Conservation (phyloP, 192 early-diverging fungal genomes). For the Lobosporangium transversale region DNA sequence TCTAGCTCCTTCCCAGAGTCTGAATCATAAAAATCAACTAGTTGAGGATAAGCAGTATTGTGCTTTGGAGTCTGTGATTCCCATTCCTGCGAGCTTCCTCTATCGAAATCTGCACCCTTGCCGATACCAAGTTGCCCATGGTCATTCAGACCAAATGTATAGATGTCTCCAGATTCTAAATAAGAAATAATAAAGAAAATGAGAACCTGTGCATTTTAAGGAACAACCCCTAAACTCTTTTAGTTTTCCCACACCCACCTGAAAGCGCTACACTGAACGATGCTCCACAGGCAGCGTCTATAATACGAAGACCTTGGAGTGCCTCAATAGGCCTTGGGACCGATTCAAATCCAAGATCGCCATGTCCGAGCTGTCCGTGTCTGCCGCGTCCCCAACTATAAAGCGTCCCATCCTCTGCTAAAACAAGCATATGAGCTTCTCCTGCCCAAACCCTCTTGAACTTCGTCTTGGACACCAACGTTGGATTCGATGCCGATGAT, state of each 20-base stretch:
- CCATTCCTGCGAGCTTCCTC: too few relatives aligned
- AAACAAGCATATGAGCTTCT: constrained; percentile 47
- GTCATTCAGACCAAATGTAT: constrained; percentile 55
- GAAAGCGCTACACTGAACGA: constrained; percentile 46
- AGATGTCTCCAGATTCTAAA: constrained; percentile 52
- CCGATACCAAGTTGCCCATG: constrained; percentile 48
- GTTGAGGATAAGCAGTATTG: constrained; percentile 40
- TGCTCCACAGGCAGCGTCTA: constrained; percentile 49
- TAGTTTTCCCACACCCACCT: constrained; percentile 4
- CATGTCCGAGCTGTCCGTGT: constrained; percentile 56
- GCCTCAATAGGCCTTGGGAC: constrained; percentile 45
- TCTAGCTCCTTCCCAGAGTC: constrained; percentile 5
- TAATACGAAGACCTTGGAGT: constrained; percentile 44
- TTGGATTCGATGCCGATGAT: not conserved
- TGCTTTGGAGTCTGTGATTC: not conserved
- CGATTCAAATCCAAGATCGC: constrained; percentile 24
- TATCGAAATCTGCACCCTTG: not conserved
- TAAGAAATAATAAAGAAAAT: not conserved
- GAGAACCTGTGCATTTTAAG: too few relatives aligned
- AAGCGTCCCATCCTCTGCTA: constrained; percentile 27
- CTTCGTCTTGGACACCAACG: not conserved
- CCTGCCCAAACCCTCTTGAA: constrained; percentile 39
- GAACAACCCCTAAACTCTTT: not conserved
- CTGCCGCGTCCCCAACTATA: constrained; percentile 56
- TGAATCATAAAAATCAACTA: constrained; percentile 41